Evolutionary conservation across 2,329 filamentous ascomycete genomes (phyloP), one percentile per base, ranked within the genome.

Genomic region (Lachnellula willkommii): DNA sequence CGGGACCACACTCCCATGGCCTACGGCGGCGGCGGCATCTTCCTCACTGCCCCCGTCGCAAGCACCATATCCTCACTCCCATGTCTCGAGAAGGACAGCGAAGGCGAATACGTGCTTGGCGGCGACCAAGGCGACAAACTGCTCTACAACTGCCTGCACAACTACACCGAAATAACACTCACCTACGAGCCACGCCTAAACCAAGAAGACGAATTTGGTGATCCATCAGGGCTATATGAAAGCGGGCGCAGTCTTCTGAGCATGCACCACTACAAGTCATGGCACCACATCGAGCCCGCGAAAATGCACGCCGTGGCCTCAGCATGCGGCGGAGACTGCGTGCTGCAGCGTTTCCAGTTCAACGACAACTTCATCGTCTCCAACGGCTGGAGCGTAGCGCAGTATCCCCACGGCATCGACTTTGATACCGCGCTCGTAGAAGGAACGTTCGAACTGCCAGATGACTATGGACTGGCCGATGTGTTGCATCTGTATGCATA

Each of bases 401-500:
- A 66, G 14, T 69, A 69, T 48, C 67, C 66, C 0, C 37, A 61
- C 14, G 67, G 68, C 22, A 69, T 69, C 51, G 59, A 66, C 50
- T 69, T 69, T 47, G 65, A 70, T 50, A 58, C 60, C 2, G 42
- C 53, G n/a, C 63, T 67, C 35, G 59, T 61, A 42, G 68, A 70
- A 52, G 55, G 51, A 6, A 70, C 68, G 5, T 69, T 70, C 43
- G 62, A 64, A 45, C 57, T 60, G 5, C 61, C 60, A 1, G 50
- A 54, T 8, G 56, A 57, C 2, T 52, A 56, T 2, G 74, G 78
- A 58, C 49, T 57, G 11, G 56, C 58, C 14, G 65, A 65, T 14
- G 62, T 67, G 5, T 51, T 61, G 2, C 56, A 67, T 26, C 59
- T 54, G 42, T 79, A 76, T 58, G 72, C 73, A 48, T 76, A 79